Conservation (phyloP, 176 grass and related monocot genomes). For the Aegilops sharonensis region DNA sequence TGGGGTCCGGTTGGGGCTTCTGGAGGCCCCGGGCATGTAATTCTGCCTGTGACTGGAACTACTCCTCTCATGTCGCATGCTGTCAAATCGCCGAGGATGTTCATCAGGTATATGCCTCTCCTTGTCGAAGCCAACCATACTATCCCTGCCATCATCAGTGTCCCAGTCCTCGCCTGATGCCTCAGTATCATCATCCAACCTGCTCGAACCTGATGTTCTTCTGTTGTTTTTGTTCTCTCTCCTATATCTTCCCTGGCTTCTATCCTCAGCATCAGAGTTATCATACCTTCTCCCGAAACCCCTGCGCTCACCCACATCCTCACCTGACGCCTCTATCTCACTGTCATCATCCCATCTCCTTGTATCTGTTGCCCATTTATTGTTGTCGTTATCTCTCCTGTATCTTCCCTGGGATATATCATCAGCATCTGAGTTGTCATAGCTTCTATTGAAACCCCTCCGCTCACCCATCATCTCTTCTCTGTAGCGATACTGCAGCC, state of each 20-base stretch:
- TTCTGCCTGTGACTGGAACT: slow-evolving; percentile 25
- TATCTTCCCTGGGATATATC: slow-evolving; percentile 44
- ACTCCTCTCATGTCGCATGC: slow-evolving; percentile 25
- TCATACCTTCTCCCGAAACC: slow-evolving; percentile 28
- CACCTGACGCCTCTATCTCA: slow-evolving; percentile 42
- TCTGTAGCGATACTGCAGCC: slow-evolving; percentile 71
- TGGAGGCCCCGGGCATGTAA: slow-evolving; percentile 17
- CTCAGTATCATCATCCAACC: slow-evolving; percentile 50
- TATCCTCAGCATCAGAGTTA: slow-evolving; percentile 36
- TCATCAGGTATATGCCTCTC: slow-evolving; percentile 38
- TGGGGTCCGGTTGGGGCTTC: slow-evolving; percentile 25
- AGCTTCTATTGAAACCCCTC: slow-evolving; percentile 46
- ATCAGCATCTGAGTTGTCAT: slow-evolving; percentile 41
- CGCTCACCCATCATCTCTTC: slow-evolving; percentile 44
- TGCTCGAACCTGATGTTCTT: slow-evolving; percentile 31
- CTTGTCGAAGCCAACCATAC: slow-evolving; percentile 14
- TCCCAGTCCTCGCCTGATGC: slow-evolving; percentile 58
- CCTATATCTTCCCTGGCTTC: slow-evolving; percentile 39
- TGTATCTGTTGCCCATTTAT: slow-evolving; percentile 27
- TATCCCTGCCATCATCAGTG: slow-evolving; percentile 38
- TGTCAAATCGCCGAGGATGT: slow-evolving; percentile 36
- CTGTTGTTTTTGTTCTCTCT: slow-evolving; percentile 25
- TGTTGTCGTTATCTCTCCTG: slow-evolving; percentile 21
- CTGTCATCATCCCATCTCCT: slow-evolving; percentile 55
- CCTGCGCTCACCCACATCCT: slow-evolving; percentile 30